phyloP scores from a whole-genome alignment of 2,329 filamentous ascomycete species.

The Fusarium buxicola region DNA sequence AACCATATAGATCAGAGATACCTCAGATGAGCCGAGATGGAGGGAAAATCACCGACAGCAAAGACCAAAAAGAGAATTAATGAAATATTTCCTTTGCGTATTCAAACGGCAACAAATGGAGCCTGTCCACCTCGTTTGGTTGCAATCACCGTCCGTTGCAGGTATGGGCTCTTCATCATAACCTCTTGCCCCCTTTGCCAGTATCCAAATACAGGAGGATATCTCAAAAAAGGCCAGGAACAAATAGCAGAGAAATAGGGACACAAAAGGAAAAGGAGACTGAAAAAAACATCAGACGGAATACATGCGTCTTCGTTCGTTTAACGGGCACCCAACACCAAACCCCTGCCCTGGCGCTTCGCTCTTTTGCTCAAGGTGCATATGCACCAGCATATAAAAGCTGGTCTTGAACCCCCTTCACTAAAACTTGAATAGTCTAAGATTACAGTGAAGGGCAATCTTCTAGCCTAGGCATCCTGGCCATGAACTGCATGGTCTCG shows the following conservation, averaged over 20 bases:
- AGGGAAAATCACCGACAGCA: background rate
- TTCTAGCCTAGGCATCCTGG: constrained; percentile 21
- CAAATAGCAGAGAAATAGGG: constrained; percentile 1
- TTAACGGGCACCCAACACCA: background rate
- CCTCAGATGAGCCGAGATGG: constrained; percentile 21
- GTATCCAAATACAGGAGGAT: constrained; percentile 2
- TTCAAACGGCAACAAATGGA: constrained; percentile 11
- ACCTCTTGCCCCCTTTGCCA: background rate
- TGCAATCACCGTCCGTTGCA: no score
- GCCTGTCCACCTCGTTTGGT: constrained; percentile 3
- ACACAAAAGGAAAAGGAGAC: constrained; percentile 24
- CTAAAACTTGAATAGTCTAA: constrained; percentile 1
- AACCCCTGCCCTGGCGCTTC: background rate
- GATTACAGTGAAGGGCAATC: constrained; percentile 1
- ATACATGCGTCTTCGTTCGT: background rate
- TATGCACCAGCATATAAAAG: background rate
- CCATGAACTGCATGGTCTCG: constrained; percentile 39
- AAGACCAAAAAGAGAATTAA: constrained; percentile 9
- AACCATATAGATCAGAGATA: constrained; percentile 30
- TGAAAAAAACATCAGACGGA: background rate
- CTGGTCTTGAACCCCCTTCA: background rate
- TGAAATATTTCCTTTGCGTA: constrained; percentile 14
- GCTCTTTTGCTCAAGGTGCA: background rate
- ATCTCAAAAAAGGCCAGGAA: constrained; percentile 2
- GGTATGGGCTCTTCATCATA: background rate